Percentiles rank a stretch among this genome's conserved stretches.
Conservation (phyloP, 176 grass and related monocot species). For the Lolium multiflorum region DNA sequence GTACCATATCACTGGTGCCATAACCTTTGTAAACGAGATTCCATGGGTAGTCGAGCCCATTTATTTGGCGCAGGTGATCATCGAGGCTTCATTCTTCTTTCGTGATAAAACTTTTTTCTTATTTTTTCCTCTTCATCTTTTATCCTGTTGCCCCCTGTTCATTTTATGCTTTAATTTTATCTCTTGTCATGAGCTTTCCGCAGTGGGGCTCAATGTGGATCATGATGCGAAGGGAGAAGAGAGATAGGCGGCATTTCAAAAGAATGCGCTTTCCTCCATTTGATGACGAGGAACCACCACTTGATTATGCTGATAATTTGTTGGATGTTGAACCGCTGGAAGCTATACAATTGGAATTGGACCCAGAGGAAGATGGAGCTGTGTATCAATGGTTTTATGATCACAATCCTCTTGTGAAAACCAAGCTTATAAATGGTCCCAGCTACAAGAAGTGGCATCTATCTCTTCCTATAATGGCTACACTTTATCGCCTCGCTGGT, state of each 20-base stretch:
- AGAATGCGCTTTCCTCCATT: conserved; percentile 99
- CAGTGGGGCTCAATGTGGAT: conserved; percentile 99
- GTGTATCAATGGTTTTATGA: conserved; percentile 98
- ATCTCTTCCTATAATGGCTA: conserved; percentile 96
- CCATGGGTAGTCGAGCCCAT: conserved; percentile 98
- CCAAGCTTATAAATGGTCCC: conserved; percentile 95
- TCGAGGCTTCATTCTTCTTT: conserved; percentile 14
- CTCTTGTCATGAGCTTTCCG: conserved; percentile 35
- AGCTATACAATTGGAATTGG: conserved; percentile 92
- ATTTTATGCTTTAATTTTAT: conserved; percentile 27
- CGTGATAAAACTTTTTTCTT: background rate
- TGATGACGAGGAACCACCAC: conserved; percentile 96
- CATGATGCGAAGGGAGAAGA: conserved; percentile 98
- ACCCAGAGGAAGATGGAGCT: conserved; percentile 92
- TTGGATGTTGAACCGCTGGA: conserved; percentile 95
- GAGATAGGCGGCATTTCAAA: conserved; percentile 95
- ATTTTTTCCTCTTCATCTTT: background rate
- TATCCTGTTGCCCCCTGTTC: background rate
- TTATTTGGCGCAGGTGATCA: conserved; percentile 85
- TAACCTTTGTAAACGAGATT: conserved; percentile 96
- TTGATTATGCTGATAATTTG: conserved; percentile 99
- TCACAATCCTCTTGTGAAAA: conserved; percentile 98
- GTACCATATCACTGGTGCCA: conserved; percentile 96
- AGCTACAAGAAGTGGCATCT: conserved; percentile 98
- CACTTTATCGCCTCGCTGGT: conserved; percentile 90